Evolutionary conservation across 345 rosid genomes (phyloP).

Genomic region (Lumnitzera racemosa): DNA sequence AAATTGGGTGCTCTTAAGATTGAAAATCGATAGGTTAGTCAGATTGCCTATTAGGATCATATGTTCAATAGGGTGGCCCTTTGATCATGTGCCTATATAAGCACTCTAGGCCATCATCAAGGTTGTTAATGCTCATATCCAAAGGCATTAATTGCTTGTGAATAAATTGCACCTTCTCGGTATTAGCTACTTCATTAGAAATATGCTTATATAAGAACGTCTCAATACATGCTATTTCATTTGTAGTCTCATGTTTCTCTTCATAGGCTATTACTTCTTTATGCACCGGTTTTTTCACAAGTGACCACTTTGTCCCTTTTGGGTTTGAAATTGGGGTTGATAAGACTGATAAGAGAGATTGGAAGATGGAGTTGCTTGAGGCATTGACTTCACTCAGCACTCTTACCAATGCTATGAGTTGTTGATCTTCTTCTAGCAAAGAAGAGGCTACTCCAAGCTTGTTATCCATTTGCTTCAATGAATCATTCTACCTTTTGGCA

Average conservation of each 20-base stretch:
- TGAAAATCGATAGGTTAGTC: neutral
- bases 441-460: constrained; percentile 2
- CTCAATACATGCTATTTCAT: constrained; percentile 39
- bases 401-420: constrained; percentile 28
- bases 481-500: constrained; percentile 31
- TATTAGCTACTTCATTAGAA: neutral
- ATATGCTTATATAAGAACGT: constrained; percentile 11
- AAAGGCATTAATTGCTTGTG: constrained; percentile 34
- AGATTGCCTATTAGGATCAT: constrained; percentile 32
- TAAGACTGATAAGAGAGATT: constrained; percentile 38
- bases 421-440: constrained; percentile 20
- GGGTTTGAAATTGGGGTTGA: constrained; percentile 8
- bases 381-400: constrained; percentile 35
- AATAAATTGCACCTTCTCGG: constrained; percentile 22
- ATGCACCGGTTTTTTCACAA: constrained; percentile 37
- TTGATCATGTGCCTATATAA: constrained; percentile 50
- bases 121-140: constrained; percentile 32
- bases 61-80: constrained; percentile 63
- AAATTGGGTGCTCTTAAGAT: neutral
- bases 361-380: constrained; percentile 28
- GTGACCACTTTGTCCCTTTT: constrained; percentile 36
- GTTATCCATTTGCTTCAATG: constrained; percentile 44
- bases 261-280: constrained; percentile 24
- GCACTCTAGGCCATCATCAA: constrained; percentile 49
- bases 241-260: constrained; percentile 23